Conservation (phyloP, 129 eudicot genomes). For the Lactuca saligna region DNA sequence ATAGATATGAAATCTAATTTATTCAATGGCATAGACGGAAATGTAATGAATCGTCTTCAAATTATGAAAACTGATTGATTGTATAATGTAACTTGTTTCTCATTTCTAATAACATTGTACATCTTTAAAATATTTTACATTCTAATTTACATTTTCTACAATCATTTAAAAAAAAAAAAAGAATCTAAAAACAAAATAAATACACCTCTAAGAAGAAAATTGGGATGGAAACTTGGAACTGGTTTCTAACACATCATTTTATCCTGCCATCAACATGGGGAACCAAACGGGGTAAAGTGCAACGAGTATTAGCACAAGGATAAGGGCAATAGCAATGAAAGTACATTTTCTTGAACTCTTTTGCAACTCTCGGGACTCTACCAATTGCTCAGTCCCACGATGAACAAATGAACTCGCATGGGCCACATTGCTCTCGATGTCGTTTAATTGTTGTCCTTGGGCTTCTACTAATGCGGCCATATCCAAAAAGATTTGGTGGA, state of each 20-base stretch:
- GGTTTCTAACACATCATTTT: slow-evolving; percentile 11
- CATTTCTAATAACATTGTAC: background rate
- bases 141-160: background rate
- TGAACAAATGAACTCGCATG: slow-evolving; percentile 92
- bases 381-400: slow-evolving; percentile 72
- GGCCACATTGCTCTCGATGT: slow-evolving; percentile 77
- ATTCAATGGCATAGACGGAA: background rate
- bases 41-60: background rate
- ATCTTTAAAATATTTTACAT: background rate
- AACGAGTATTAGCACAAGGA: slow-evolving; percentile 32
- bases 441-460: slow-evolving; percentile 86
- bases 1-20: background rate
- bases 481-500: slow-evolving; percentile 79
- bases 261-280: slow-evolving; percentile 19
- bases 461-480: slow-evolving; percentile 96
- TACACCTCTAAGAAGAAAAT: slow-evolving; percentile 14
- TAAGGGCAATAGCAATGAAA: slow-evolving; percentile 53
- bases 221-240: slow-evolving; percentile 21
- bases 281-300: slow-evolving; percentile 66
- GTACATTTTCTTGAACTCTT: slow-evolving; percentile 79
- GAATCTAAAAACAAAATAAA: background rate
- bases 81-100: background rate
- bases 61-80: background rate
- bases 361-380: slow-evolving; percentile 59
- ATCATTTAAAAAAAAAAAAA: background rate